A percentile compares a stretch with the other conserved stretches of the same genome.
Evolutionary conservation across 345 rosid genomes (phyloP).

Genomic region (Euphorbia peplus): DNA sequence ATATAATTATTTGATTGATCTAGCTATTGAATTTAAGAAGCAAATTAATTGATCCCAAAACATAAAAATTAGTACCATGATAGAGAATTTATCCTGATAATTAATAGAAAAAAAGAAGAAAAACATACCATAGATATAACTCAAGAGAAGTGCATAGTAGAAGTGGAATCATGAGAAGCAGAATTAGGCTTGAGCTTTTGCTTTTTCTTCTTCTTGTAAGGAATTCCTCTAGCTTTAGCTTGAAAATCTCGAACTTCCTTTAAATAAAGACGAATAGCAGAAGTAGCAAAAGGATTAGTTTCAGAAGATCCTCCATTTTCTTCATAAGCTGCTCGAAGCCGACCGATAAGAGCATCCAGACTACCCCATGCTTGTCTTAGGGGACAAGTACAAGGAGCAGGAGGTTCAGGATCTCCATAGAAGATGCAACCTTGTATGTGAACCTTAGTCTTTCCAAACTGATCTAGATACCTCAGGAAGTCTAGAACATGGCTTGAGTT

Average conservation of each 20-base stretch:
- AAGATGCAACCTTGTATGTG: slow-evolving; percentile 74
- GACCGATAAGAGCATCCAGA: slow-evolving; percentile 85
- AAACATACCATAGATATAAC: slow-evolving; percentile 13
- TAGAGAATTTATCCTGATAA: neutral
- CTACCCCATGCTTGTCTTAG: slow-evolving; percentile 91
- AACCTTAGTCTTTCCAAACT: slow-evolving; percentile 83
- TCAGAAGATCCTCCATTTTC: slow-evolving; percentile 80
- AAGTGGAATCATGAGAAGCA: slow-evolving; percentile 35
- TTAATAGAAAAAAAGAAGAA: neutral
- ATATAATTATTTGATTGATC: too few species aligned
- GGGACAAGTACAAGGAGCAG: slow-evolving; percentile 87
- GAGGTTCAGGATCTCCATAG: slow-evolving; percentile 86
- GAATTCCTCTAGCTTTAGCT: slow-evolving; percentile 84
- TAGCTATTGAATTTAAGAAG: too few species aligned
- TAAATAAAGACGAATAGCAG: slow-evolving; percentile 62
- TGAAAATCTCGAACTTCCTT: slow-evolving; percentile 80
- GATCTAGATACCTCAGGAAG: slow-evolving; percentile 70
- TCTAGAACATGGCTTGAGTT: slow-evolving; percentile 64
- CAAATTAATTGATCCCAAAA: too few species aligned
- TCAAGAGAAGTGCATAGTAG: slow-evolving; percentile 46
- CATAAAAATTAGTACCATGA: too few species aligned
- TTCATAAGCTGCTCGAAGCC: slow-evolving; percentile 87
- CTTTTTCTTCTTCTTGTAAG: slow-evolving; percentile 83
- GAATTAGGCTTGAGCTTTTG: slow-evolving; percentile 28
- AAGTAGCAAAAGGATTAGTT: slow-evolving; percentile 79